phyloP scores from a whole-genome alignment of 306 rosid species.

The Purshia tridentata region DNA sequence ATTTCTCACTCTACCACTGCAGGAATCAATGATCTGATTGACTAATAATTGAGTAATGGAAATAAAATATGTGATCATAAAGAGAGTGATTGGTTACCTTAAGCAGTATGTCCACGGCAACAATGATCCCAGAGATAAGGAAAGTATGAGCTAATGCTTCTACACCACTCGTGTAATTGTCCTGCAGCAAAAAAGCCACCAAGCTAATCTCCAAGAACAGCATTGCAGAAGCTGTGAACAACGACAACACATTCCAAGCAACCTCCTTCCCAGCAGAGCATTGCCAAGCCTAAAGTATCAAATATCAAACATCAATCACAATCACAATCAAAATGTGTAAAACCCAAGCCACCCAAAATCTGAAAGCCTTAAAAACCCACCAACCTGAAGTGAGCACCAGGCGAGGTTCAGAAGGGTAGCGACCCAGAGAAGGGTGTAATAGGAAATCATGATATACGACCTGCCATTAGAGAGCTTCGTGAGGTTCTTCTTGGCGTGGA shows the following conservation, averaged over 20 bases:
- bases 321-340: not conserved
- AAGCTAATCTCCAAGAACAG: conserved; percentile 69
- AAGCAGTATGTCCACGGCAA: conserved; percentile 58
- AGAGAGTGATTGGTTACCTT: conserved; percentile 45
- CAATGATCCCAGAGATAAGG: conserved; percentile 55
- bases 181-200: conserved; percentile 64
- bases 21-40: not conserved
- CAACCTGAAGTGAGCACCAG: conserved; percentile 68
- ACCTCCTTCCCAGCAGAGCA: conserved; percentile 62
- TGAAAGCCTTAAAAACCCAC: not conserved
- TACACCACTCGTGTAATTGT: conserved; percentile 49
- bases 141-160: conserved; percentile 53
- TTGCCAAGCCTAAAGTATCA: conserved; percentile 49
- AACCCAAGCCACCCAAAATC: not conserved
- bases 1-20: not conserved
- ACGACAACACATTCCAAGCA: conserved; percentile 58
- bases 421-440: conserved; percentile 66
- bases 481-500: conserved; percentile 55
- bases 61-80: not conserved
- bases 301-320: not conserved
- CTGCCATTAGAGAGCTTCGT: conserved; percentile 45
- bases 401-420: conserved; percentile 56
- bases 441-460: conserved; percentile 48
- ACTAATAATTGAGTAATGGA: not conserved
- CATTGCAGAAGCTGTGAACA: conserved; percentile 61